These are phyloP conservation scores for Coniosporium apollinis DNA, from an alignment of 495 filamentous ascomycete species.

Conservation along the genomic window DNA sequence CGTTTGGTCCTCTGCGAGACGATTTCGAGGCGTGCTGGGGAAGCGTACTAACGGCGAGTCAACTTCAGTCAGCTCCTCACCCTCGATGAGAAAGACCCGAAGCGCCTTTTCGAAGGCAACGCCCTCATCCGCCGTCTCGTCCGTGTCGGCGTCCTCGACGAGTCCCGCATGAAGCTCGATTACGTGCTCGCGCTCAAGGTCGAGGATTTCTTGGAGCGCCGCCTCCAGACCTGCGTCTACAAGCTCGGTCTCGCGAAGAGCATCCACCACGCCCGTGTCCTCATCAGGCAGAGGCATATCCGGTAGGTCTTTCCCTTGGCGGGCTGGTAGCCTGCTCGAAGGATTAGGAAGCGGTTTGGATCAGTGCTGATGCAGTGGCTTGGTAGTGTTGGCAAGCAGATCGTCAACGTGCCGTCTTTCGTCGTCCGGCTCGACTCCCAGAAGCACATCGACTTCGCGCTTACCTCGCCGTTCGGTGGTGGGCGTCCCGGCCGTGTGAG, in stretches of 20 bases:
- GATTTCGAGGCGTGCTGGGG: not conserved
- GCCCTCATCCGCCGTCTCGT: constrained; percentile 99
- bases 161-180: constrained; percentile 99
- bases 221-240: constrained; percentile 98
- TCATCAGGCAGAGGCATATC: constrained; percentile 98
- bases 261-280: constrained; percentile 98
- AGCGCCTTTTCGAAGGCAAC: constrained; percentile 99
- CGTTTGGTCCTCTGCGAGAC: not conserved
- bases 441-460: constrained; percentile 99
- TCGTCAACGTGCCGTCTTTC: constrained; percentile 99
- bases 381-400: constrained; percentile 87
- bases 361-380: not conserved
- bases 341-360: too few relatives aligned
- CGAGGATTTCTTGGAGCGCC: constrained; percentile 98
- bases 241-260: constrained; percentile 99
- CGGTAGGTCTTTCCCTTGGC: constrained; percentile 39
- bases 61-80: constrained; percentile 83
- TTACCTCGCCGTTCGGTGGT: constrained; percentile 93
- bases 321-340: too few relatives aligned
- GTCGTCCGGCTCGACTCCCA: constrained; percentile 98
- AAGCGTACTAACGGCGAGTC: not conserved
- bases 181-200: constrained; percentile 97
- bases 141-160: constrained; percentile 97
- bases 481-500: constrained; percentile 90
- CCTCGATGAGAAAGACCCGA: constrained; percentile 99